These are phyloP conservation scores for Scytalidium sp. DNA, from an alignment of 2,329 filamentous ascomycete species.

Conservation along the genomic window DNA sequence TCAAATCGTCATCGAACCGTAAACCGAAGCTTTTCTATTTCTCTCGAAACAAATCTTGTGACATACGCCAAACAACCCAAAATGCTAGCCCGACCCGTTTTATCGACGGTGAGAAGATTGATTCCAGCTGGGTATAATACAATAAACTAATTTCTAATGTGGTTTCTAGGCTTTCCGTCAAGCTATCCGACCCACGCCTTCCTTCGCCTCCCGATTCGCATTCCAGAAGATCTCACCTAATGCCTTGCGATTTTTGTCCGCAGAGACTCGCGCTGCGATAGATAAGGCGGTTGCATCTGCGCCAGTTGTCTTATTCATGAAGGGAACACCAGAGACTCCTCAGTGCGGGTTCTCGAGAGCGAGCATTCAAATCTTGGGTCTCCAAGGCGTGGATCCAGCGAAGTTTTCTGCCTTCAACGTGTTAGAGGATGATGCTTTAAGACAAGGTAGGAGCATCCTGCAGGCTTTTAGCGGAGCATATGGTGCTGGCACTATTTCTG, in stretches of 20 bases:
- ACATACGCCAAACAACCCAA: constrained; percentile 4
- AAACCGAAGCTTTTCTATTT: background rate
- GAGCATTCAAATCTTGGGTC: constrained; percentile 87
- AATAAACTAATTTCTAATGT: too few species aligned
- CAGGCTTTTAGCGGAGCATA: background rate
- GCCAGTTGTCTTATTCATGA: constrained; percentile 98
- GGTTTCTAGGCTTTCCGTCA: constrained; percentile 47
- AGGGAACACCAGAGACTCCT: constrained; percentile 92
- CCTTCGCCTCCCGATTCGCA: constrained; percentile 22
- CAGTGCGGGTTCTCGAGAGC: constrained; percentile 97
- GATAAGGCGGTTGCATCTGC: constrained; percentile 85
- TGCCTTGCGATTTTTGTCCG: constrained; percentile 66
- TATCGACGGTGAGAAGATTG: constrained; percentile 22
- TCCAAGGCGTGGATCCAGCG: constrained; percentile 90
- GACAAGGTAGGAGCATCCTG: constrained; percentile 59
- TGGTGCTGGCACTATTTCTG: background rate
- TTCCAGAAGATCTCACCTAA: constrained; percentile 24
- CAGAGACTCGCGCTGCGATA: constrained; percentile 77
- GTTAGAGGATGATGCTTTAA: constrained; percentile 82
- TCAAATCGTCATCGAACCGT: constrained; percentile 9
- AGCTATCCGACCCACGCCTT: constrained; percentile 34
- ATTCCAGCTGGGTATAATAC: background rate
- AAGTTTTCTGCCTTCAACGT: constrained; percentile 99
- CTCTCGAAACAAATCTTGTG: background rate
- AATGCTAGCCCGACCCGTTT: constrained; percentile 24